Evolutionary conservation across 805 yeast species (phyloP).

Genomic region (Starmerella apis): DNA sequence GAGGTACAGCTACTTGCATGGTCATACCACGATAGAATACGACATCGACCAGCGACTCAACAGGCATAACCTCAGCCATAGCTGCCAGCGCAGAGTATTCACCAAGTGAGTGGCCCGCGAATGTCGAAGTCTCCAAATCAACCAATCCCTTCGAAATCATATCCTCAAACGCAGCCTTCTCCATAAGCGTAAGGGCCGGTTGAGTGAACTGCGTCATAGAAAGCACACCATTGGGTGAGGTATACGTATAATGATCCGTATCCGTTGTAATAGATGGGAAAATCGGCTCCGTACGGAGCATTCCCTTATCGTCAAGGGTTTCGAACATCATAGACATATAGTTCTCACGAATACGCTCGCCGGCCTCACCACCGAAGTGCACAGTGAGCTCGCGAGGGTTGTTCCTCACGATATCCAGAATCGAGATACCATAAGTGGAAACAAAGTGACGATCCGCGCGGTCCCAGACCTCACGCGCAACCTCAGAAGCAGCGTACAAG

Average conservation of each 20-base stretch:
- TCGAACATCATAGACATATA: conserved; percentile 96
- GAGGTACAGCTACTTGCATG: conserved; percentile 99
- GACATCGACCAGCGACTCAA: conserved; percentile 91
- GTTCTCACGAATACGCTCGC: conserved; percentile 87
- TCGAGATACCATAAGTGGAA: conserved; percentile 92
- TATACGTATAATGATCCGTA: conserved; percentile 79
- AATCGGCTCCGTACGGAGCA: conserved; percentile 80
- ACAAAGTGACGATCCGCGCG: conserved; percentile 91
- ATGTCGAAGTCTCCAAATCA: conserved; percentile 72
- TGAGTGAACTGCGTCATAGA: conserved; percentile 99
- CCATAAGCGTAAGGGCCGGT: conserved; percentile 98
- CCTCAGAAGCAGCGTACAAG: conserved; percentile 76
- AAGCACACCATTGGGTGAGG: conserved; percentile 84
- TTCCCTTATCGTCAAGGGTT: conserved; percentile 76
- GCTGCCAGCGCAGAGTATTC: conserved; percentile 97
- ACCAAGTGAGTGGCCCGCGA: conserved; percentile 99
- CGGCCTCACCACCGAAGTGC: conserved; percentile 96
- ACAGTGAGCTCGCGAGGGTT: conserved; percentile 93
- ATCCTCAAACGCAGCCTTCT: conserved; percentile 97
- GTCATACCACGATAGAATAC: conserved; percentile 99
- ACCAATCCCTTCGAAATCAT: conserved; percentile 92
- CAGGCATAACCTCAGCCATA: conserved; percentile 96
- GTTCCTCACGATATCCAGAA: conserved; percentile 81
- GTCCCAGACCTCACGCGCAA: conserved; percentile 95
- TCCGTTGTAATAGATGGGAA: conserved; percentile 80